These are phyloP conservation scores for Sechiopsis laciniata DNA, from an alignment of 306 rosid species.

Conservation along the genomic window DNA sequence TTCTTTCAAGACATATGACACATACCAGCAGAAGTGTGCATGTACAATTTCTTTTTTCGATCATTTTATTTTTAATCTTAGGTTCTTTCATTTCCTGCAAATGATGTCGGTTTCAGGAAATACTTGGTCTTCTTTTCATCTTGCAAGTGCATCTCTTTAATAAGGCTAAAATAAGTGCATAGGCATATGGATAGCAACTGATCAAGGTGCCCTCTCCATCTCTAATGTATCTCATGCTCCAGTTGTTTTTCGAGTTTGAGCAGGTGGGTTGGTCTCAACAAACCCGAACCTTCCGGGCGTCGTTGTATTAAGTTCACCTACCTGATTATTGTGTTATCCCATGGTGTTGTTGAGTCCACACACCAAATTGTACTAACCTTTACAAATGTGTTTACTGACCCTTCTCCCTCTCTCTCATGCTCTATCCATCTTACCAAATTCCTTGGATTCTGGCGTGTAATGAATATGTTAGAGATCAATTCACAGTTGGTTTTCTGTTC, in stretches of 20 bases:
- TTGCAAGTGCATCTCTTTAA: not conserved
- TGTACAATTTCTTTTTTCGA: slow-evolving; percentile 27
- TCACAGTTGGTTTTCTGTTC: not conserved
- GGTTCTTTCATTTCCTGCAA: not conserved
- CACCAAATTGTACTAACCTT: not conserved
- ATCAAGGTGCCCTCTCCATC: not conserved
- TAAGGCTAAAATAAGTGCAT: not conserved
- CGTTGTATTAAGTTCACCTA: not conserved
- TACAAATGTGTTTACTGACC: not conserved
- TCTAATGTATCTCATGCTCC: not conserved
- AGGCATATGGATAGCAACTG: not conserved
- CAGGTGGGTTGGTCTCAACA: not conserved
- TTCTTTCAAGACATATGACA: slow-evolving; percentile 71
- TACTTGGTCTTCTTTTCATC: not conserved
- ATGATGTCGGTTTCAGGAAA: not conserved
- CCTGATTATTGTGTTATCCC: not conserved
- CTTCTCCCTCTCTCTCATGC: not conserved
- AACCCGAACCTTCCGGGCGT: not conserved
- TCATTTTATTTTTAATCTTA: not conserved
- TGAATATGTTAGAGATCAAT: not conserved
- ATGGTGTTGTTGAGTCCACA: not conserved
- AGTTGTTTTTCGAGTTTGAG: not conserved
- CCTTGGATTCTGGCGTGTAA: not conserved
- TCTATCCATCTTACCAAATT: not conserved
- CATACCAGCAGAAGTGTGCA: slow-evolving; percentile 23